Conservation (phyloP, 2,329 filamentous ascomycete species). For the Aspergillus sp. region DNA sequence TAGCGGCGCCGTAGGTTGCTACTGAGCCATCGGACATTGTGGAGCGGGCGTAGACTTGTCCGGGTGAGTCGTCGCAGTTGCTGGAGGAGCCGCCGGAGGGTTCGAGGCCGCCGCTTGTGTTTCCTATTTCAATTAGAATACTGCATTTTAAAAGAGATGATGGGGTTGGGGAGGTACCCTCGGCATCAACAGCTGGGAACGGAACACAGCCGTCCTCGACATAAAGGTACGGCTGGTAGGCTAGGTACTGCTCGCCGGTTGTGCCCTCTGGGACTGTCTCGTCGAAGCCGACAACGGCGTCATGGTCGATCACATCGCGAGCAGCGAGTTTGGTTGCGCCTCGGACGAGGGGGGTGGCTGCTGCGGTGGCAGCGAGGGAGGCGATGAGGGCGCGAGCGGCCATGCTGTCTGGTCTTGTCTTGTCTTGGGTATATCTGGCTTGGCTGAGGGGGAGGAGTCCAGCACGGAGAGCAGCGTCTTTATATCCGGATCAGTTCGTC, state of each 20-base stretch:
- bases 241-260: conserved; percentile 51
- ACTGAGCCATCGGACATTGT: conserved; percentile 6
- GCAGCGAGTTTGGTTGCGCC: conserved; percentile 3
- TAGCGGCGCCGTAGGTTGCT: conserved; percentile 35
- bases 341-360: conserved; percentile 1
- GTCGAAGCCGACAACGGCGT: conserved; percentile 54
- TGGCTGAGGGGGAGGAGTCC: not conserved
- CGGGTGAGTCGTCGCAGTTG: conserved; percentile 46
- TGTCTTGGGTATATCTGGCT: not conserved
- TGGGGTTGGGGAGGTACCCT: conserved; percentile 1
- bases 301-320: conserved; percentile 46
- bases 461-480: not conserved
- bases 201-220: conserved; percentile 62
- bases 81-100: conserved; percentile 40
- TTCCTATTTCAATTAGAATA: not conserved
- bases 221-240: conserved; percentile 58
- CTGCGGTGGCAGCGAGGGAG: conserved; percentile 6
- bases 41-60: conserved; percentile 53
- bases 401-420: conserved; percentile 3
- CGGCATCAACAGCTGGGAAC: conserved; percentile 60
- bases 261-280: conserved; percentile 53
- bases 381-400: conserved; percentile 5
- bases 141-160: too few relatives aligned
- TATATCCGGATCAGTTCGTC: not conserved
- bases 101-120: conserved; percentile 44